phyloP scores from a whole-genome alignment of 371 early-diverging fungal genomes.

The Actinomortierella ambigua region DNA sequence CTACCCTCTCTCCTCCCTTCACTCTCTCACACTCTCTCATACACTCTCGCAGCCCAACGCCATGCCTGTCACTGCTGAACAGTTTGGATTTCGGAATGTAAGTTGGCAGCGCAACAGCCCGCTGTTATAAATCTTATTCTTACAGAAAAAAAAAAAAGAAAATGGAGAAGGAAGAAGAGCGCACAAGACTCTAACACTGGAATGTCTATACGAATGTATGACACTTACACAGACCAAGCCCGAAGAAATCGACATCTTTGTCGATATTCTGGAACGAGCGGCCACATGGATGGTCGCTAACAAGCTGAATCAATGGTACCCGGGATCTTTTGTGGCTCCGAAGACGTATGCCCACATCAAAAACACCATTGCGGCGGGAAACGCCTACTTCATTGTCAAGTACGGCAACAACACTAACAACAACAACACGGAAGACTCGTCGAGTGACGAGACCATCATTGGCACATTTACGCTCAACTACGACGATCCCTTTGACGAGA shows the following conservation, averaged over 20 bases:
- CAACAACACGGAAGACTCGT: background rate
- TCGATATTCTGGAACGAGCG: constrained; percentile 44
- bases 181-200: background rate
- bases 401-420: background rate
- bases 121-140: background rate
- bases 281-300: constrained; percentile 43
- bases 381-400: constrained; percentile 40
- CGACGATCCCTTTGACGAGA: constrained; percentile 38
- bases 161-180: too few relatives aligned
- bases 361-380: constrained; percentile 32
- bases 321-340: constrained; percentile 37
- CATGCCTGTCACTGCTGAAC: constrained; percentile 32
- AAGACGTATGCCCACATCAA: constrained; percentile 42
- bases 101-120: background rate
- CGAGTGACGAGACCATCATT: constrained; percentile 21
- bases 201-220: background rate
- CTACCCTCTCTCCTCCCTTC: too few relatives aligned
- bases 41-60: too few relatives aligned
- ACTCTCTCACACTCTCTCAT: too few relatives aligned
- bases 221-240: too few relatives aligned
- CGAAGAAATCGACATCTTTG: constrained; percentile 34
- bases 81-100: constrained; percentile 32
- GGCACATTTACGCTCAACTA: constrained; percentile 44
- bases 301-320: constrained; percentile 42
- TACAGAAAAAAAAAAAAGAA: too few relatives aligned